Conservation (phyloP, 164 flowering plant species). For the Protea cynaroides region DNA sequence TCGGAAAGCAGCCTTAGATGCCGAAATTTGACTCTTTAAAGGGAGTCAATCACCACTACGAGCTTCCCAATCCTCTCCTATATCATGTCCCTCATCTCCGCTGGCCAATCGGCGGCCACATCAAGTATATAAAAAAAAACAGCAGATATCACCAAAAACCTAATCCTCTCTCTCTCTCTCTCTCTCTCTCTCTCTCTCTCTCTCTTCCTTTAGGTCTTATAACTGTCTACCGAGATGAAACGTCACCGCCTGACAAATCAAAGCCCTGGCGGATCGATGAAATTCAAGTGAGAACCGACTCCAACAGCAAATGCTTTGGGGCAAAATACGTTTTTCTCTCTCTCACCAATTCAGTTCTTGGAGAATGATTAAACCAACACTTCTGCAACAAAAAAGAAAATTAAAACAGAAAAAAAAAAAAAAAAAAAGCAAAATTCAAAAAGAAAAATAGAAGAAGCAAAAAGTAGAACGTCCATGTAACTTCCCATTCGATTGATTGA, state of each 20-base stretch:
- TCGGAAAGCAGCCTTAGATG: too few species aligned
- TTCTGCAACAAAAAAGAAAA: neutral
- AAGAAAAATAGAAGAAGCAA: neutral
- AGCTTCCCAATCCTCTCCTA: too few species aligned
- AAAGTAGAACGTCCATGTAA: neutral
- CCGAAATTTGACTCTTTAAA: too few species aligned
- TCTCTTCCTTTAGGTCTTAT: too few species aligned
- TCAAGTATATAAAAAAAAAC: too few species aligned
- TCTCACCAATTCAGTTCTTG: neutral
- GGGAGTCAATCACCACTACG: too few species aligned
- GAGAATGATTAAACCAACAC: neutral
- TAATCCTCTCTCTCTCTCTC: too few species aligned
- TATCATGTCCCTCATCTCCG: too few species aligned
- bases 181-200: too few species aligned
- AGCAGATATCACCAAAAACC: too few species aligned
- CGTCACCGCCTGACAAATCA: neutral
- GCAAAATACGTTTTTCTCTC: constrained; percentile 1
- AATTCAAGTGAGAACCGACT: neutral
- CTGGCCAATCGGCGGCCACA: too few species aligned
- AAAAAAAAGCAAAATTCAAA: neutral
- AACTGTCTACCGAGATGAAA: constrained; percentile 8
- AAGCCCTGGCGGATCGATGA: constrained; percentile 3
- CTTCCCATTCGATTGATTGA: neutral
- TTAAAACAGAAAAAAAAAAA: neutral
- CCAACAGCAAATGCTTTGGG: neutral